phyloP scores from a whole-genome alignment of 1,284 basidiomycete genomes.

The Sporisorium graminicola region DNA sequence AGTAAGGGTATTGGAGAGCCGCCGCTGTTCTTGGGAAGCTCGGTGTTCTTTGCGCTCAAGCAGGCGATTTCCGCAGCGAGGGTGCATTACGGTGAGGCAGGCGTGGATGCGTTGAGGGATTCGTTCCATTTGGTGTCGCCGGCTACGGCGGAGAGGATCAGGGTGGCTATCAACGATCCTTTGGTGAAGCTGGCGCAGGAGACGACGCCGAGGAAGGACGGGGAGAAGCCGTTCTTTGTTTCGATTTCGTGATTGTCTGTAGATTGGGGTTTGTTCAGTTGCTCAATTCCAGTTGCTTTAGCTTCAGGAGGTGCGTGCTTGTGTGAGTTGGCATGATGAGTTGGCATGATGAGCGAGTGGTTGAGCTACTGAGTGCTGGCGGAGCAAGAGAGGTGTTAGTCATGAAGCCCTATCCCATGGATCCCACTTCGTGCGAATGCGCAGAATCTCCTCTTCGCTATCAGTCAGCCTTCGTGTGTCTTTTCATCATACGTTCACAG shows the following conservation, averaged over 20 bases:
- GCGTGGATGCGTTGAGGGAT: constrained; percentile 16
- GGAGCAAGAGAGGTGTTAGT: too few relatives aligned
- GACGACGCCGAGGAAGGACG: constrained; percentile 57
- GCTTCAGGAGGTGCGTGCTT: not conserved
- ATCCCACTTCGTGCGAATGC: not conserved
- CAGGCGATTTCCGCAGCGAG: constrained; percentile 67
- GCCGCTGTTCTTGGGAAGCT: constrained; percentile 68
- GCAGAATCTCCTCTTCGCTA: not conserved
- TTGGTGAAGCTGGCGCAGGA: constrained; percentile 55
- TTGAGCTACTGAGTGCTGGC: too few relatives aligned
- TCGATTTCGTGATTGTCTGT: constrained; percentile 45
- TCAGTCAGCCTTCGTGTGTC: not conserved
- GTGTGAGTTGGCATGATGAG: not conserved
- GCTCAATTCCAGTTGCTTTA: not conserved
- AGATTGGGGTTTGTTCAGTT: not conserved
- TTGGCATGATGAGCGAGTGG: too few relatives aligned
- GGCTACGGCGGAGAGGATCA: constrained; percentile 69
- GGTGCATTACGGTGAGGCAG: constrained; percentile 50
- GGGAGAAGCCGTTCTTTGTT: constrained; percentile 68
- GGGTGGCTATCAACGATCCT: constrained; percentile 65
- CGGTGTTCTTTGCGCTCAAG: constrained; percentile 68
- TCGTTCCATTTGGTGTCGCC: constrained; percentile 64
- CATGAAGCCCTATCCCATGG: too few relatives aligned
- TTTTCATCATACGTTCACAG: not conserved
- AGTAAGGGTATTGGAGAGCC: constrained; percentile 66